phyloP scores from a whole-genome alignment of 2,329 filamentous ascomycete genomes.

The Ploettnerulaceae sp. region DNA sequence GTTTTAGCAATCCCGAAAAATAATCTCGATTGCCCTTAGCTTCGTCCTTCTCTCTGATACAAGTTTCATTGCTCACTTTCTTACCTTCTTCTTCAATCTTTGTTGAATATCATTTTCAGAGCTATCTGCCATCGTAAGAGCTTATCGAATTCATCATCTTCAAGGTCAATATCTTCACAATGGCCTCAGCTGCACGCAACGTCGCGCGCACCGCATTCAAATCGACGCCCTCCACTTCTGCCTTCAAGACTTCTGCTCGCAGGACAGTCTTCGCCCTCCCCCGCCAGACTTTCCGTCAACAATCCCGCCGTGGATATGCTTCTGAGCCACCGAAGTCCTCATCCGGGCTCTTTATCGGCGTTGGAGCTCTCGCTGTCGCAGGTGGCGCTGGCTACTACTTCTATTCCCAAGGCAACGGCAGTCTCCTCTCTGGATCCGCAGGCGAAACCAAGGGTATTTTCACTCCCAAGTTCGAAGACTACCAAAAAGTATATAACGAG shows the following conservation, averaged over 20 bases:
- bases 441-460: conserved; percentile 50
- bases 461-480: conserved; percentile 76
- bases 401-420: conserved; percentile 52
- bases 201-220: conserved; percentile 37
- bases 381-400: conserved; percentile 63
- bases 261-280: conserved; percentile 53
- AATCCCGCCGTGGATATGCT: conserved; percentile 75
- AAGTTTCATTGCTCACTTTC: no score
- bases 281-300: conserved; percentile 66
- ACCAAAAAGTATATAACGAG: conserved; percentile 91
- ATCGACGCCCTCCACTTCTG: conserved; percentile 38
- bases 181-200: conserved; percentile 37
- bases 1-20: no score
- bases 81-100: no score
- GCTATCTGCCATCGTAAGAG: not conserved
- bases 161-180: conserved; percentile 18
- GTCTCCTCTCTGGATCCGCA: conserved; percentile 33
- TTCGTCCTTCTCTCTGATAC: no score
- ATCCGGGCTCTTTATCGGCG: conserved; percentile 51
- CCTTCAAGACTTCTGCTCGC: conserved; percentile 55
- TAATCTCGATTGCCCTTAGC: no score
- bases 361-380: conserved; percentile 54
- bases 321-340: conserved; percentile 60
- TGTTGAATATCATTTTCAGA: no score
- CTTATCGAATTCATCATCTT: not conserved